phyloP scores from a whole-genome alignment of 148 eudicot genomes.

The Bassia scoparia region DNA sequence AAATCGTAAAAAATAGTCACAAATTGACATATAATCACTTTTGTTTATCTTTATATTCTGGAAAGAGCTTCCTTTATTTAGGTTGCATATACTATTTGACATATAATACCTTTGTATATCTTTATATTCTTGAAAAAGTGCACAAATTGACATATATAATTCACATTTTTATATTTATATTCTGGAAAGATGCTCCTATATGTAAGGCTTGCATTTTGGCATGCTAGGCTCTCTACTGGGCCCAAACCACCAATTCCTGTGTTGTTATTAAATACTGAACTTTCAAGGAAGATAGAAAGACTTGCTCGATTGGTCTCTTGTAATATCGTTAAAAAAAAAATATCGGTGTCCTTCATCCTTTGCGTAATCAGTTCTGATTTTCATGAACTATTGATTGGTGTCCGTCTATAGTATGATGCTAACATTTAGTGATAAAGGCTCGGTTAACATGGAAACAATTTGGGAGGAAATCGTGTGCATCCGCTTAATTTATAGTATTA shows the following conservation, averaged over 20 bases:
- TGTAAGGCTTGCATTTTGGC: background rate
- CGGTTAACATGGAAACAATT: no score
- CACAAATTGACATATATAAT: background rate
- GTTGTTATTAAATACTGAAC: slow-evolving; percentile 51
- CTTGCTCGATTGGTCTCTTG: slow-evolving; percentile 90
- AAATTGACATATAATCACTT: no score
- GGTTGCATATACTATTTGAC: no score
- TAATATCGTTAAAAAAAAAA: slow-evolving; percentile 39
- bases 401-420: no score
- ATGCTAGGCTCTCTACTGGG: slow-evolving; percentile 1
- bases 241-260: background rate
- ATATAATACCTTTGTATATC: no score
- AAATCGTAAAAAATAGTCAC: no score
- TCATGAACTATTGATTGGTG: slow-evolving; percentile 9
- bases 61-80: background rate
- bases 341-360: background rate
- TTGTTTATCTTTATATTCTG: no score
- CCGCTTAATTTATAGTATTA: no score
- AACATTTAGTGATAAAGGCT: no score
- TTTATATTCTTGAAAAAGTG: no score
- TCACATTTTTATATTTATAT: background rate
- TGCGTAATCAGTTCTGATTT: background rate
- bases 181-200: background rate
- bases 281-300: slow-evolving; percentile 87
- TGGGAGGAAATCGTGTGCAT: no score